Evolutionary conservation across 2,329 filamentous ascomycete genomes (phyloP), one percentile per base, ranked within the genome.

Genomic region (Botryotinia calthae): DNA sequence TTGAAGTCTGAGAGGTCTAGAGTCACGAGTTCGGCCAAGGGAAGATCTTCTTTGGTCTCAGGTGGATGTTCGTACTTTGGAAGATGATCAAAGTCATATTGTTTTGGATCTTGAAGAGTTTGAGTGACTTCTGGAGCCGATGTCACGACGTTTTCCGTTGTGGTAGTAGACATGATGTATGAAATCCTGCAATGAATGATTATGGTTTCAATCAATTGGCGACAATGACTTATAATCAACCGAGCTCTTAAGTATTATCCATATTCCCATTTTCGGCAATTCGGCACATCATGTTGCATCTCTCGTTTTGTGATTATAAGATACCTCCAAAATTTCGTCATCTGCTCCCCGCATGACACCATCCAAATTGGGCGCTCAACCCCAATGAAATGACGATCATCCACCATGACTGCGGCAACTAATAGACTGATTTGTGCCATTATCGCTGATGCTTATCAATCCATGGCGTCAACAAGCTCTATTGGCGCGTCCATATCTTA

Each of bases 11-110:
- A 81, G 0, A 88, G 82, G 72, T 88, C 86, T 12, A 89, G 83
- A 1, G 85, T 88, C 9, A 87, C 83, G 2, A 88, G 83, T 71
- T 88, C 87, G 1, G 86, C 83, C 86, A 86, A 89, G 25, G 76
- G 77, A 16, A 82, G 73, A 16, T 84, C 76, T 71, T 82, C 83
- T 67, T 84, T 84, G 4, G 84, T 86, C 76, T 84, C 84, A 1
- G 84, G 84, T 40, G 84, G 83, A 66, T 86, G 84, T 2, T 81
- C 80, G 71, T 86, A 85, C 65, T 79, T 75, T 63, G 82, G 81
- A 40, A 85, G 78, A 9, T 78, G 78, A 14, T 72, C 68, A 72
- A 77, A 79, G 48, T 75, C 72, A 42, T 76, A 79, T 62, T 77
- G 70, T 18, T 72, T 40, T 40, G 58, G 44, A 56, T 78, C 74